Evolutionary conservation across 176 grass and related monocot genomes (phyloP).

Genomic region (Sorghum bicolor): Sorghum_bicolor_NCBIv3 NC_012872.2:55899501-55900000

Average conservation of each 20-base stretch:
- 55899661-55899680: neutral
- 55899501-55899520: neutral
- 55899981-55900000: slow-evolving; percentile 52
- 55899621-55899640: neutral
- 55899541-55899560: neutral
- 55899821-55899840: slow-evolving; percentile 53
- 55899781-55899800: slow-evolving; percentile 41
- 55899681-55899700: slow-evolving; percentile 7
- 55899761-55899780: slow-evolving; percentile 35
- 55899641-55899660: neutral
- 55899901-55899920: slow-evolving; percentile 49
- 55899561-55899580: neutral
- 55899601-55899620: neutral
- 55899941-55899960: slow-evolving; percentile 48
- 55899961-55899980: slow-evolving; percentile 43
- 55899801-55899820: slow-evolving; percentile 40
- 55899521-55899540: neutral
- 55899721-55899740: slow-evolving; percentile 37
- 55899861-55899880: slow-evolving; percentile 40
- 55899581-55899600: neutral
- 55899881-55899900: slow-evolving; percentile 54
- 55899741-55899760: slow-evolving; percentile 31
- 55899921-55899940: slow-evolving; percentile 56
- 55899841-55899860: slow-evolving; percentile 49
- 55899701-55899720: slow-evolving; percentile 48